Evolutionary conservation across 2,329 filamentous ascomycete species (phyloP), one percentile per base, ranked within the genome.

Genomic region (Falciphora oryzae): DNA sequence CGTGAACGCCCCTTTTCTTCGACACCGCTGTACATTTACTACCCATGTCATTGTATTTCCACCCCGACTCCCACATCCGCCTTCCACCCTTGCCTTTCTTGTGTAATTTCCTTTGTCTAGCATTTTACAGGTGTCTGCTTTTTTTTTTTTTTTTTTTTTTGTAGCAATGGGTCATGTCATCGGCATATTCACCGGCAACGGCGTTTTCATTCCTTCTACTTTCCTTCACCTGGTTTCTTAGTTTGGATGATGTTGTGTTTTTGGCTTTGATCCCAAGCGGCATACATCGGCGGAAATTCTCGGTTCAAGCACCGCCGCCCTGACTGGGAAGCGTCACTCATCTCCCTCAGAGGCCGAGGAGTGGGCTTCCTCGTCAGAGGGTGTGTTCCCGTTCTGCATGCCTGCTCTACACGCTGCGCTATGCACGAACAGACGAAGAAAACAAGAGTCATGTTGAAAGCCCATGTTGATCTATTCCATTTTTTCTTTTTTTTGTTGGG

Each of bases 61-160:
- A 18, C 18, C 18, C 18, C 38, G 38, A 2, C 22, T n/a, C 4
- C 8, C 22, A 0, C 44, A n/a, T n/a, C 44, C 5, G 7, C 44
- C 44, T n/a, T 53, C 18, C 22, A n/a, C 44, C 18, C 4, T 3
- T 13, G n/a, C 2, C 18, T 53, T n/a, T 53, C 44, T 11, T 53
- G n/a, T n/a, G 44, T 53, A 22, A 38, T 53, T 53, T n/a, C 44
- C 22, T 53, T n/a, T 53, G 44, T 53, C 18, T 11, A 53, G 44
- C 44, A 53, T 53, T 53, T 3, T 53, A n/a, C 28, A 18, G 29
- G 57, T 58, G 53, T 28, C 29, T 64, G 56, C 29, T 31, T 35
- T 65, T 65, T 57, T 56, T 61, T 61, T 35, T 58, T 44, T 59
- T 65, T 64, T 38, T 4, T 58, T 66, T 64, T 38, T 4, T 59